Evolutionary conservation across 805 yeast genomes (phyloP).

Genomic region (Candida sonorensis): DNA sequence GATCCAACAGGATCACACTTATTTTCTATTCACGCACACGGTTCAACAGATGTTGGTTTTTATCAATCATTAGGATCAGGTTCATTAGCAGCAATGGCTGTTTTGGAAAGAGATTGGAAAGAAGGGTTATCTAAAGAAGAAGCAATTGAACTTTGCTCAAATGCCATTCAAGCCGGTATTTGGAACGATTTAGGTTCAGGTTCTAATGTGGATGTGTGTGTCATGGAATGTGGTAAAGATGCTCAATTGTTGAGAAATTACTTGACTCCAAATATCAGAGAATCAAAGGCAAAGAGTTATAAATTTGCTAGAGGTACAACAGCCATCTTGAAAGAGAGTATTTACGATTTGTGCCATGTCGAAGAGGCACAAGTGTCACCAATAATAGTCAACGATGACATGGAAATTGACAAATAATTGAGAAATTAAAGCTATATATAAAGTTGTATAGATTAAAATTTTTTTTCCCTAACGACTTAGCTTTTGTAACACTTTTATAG

Average conservation of each 20-base stretch:
- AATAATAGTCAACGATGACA: conserved; percentile 28
- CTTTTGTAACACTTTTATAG: conserved; percentile 61
- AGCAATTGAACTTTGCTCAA: conserved; percentile 85
- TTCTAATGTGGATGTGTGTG: conserved; percentile 95
- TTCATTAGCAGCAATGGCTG: conserved; percentile 97
- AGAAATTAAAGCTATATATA: conserved; percentile 1
- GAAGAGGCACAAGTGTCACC: conserved; percentile 31
- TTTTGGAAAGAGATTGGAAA: conserved; percentile 83
- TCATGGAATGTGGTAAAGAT: conserved; percentile 88
- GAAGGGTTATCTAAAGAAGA: conserved; percentile 74
- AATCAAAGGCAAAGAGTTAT: conserved; percentile 73
- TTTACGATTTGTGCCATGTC: conserved; percentile 60
- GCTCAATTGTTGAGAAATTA: conserved; percentile 82
- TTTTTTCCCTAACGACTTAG: too few relatives aligned
- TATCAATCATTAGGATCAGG: conserved; percentile 95
- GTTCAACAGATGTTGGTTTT: conserved; percentile 93
- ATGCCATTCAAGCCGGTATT: conserved; percentile 95
- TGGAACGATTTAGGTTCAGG: conserved; percentile 99
- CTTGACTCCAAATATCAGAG: conserved; percentile 86
- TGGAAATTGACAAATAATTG: conserved; percentile 40
- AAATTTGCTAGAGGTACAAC: conserved; percentile 93
- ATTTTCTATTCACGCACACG: conserved; percentile 94
- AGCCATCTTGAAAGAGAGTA: conserved; percentile 64
- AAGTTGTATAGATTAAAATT: neutral
- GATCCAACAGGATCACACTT: conserved; percentile 96